A percentile compares a stretch with the other conserved stretches of the same genome.
Conservation (phyloP, 495 filamentous ascomycete genomes). For the Tuber microsphaerosporum region DNA sequence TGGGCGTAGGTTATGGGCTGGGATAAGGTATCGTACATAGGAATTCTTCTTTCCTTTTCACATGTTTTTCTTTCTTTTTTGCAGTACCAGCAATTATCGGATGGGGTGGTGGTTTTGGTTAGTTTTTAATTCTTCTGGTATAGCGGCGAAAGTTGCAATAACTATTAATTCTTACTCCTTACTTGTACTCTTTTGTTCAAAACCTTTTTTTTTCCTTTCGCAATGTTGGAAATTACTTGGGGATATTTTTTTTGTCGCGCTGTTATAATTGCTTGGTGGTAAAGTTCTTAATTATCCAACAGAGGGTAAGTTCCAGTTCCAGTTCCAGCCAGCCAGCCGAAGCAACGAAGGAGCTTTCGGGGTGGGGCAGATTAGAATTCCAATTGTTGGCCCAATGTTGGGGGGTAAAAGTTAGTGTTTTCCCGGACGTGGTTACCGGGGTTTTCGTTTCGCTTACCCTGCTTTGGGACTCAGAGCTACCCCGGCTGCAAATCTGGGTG, state of each 20-base stretch:
- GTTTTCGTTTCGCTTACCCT: neutral
- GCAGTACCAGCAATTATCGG: neutral
- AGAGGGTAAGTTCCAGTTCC: neutral
- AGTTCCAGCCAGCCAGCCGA: neutral
- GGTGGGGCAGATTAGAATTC: neutral
- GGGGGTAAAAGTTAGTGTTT: neutral
- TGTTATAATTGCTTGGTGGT: neutral
- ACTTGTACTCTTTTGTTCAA: neutral
- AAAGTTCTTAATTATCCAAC: neutral
- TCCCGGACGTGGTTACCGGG: neutral
- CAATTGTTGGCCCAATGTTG: slow-evolving; percentile 2
- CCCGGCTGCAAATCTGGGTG: neutral
- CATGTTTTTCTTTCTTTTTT: neutral
- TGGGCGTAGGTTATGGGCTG: neutral
- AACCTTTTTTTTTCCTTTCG: neutral
- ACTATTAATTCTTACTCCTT: neutral
- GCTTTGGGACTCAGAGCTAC: neutral
- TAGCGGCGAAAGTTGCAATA: neutral
- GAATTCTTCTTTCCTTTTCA: neutral
- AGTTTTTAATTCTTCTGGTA: neutral
- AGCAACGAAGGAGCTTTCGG: neutral
- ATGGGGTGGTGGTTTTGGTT: neutral
- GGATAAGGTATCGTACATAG: neutral
- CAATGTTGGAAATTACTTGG: neutral
- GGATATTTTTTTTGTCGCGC: neutral